These are phyloP conservation scores for Fusarium sublunatum DNA, from an alignment of 2,329 filamentous ascomycete genomes.

Conservation along the genomic window DNA sequence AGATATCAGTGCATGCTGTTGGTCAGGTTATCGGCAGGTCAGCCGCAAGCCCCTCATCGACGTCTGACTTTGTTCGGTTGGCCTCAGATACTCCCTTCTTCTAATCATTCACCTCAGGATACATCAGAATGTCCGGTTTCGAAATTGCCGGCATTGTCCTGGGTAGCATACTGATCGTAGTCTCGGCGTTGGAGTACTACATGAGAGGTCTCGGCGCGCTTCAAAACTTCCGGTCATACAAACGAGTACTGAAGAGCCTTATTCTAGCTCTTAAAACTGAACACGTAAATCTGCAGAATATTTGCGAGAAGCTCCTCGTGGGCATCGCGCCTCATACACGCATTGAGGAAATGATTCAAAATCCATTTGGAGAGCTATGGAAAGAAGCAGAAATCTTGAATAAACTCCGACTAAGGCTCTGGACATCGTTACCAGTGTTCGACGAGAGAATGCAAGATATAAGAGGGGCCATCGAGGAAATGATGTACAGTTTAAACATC, in stretches of 20 bases:
- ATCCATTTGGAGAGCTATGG: conserved; percentile 2
- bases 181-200: neutral
- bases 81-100: too few species aligned
- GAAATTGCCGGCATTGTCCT: conserved; percentile 7
- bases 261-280: conserved; percentile 8
- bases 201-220: neutral
- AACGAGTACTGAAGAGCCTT: conserved; percentile 1
- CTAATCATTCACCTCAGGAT: fast-evolving
- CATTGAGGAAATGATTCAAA: neutral
- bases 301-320: conserved; percentile 1
- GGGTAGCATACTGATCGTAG: neutral
- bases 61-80: too few species aligned
- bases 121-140: neutral
- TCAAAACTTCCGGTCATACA: neutral
- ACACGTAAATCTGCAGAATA: neutral
- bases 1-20: neutral
- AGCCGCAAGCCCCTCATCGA: conserved; percentile 11
- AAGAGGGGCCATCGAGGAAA: neutral
- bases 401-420: neutral
- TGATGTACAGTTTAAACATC: neutral
- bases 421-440: neutral
- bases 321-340: neutral
- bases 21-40: too few species aligned
- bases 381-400: neutral
- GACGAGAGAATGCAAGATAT: neutral